Evolutionary conservation across 1,139 yeast species (phyloP).

Genomic region (Candida sp.): DNA sequence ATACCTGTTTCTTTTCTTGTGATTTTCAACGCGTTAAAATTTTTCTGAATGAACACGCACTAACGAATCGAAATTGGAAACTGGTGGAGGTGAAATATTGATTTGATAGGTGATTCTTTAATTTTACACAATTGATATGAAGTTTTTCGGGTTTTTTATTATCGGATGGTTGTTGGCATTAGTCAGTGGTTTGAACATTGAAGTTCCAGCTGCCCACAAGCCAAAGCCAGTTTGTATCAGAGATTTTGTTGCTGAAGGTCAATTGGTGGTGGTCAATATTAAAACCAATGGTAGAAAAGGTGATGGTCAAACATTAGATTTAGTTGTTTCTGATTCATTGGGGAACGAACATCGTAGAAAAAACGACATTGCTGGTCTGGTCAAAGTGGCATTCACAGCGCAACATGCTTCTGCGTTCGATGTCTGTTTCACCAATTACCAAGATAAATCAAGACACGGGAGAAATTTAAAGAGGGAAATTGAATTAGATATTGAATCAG

Average conservation of each 20-base stretch:
- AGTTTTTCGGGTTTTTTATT: constrained; percentile 6
- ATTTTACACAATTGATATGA: constrained; percentile 3
- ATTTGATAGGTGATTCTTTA: not conserved
- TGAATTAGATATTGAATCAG: constrained; percentile 91
- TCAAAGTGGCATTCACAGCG: constrained; percentile 78
- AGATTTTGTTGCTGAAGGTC: constrained; percentile 82
- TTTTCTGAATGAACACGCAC: constrained; percentile 4
- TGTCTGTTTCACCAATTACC: constrained; percentile 78
- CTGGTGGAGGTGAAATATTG: not conserved
- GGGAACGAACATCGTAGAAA: constrained; percentile 72
- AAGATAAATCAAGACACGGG: constrained; percentile 34
- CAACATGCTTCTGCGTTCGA: constrained; percentile 84
- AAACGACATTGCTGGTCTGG: constrained; percentile 62
- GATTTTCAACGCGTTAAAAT: constrained; percentile 3
- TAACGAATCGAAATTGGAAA: not conserved
- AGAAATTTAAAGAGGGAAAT: constrained; percentile 53
- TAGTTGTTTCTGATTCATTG: constrained; percentile 59
- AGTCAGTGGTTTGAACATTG: constrained; percentile 35
- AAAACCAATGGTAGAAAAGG: constrained; percentile 70
- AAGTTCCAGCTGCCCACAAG: constrained; percentile 30
- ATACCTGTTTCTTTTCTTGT: too few relatives aligned
- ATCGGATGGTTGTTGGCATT: constrained; percentile 17
- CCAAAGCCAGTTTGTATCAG: constrained; percentile 67
- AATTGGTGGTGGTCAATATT: constrained; percentile 80
- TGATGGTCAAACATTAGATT: constrained; percentile 78